Evolutionary conservation across 306 rosid species (phyloP), one percentile per base, ranked within the genome.

Genomic region (Inga leiocalycina): DNA sequence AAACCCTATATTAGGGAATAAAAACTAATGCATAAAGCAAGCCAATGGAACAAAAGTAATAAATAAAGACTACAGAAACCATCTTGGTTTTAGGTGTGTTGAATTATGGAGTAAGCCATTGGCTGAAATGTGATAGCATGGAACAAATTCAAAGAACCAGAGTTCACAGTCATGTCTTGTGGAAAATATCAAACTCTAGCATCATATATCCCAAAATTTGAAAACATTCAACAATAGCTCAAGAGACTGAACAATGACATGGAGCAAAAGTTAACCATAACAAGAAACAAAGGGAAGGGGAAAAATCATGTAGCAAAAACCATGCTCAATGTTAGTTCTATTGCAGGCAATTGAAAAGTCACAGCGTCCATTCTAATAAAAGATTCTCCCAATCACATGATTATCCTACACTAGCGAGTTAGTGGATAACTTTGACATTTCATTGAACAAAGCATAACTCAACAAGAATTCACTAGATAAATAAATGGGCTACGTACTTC

Each of bases 401-500:
- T n/a, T 32, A 35, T 75, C 56, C 52, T 24, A 24, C 62, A 68
- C 46, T 24, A 72, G 72, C 72, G 68, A 84, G 35, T 37, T 35
- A 69, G 59, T 48, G 57, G 68, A 62, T 77, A 12, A 61, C 67
- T 49, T 69, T 49, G 79, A 70, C 88, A 81, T 70, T 52, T 57
- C 56, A 73, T 59, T 41, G 11, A 59, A 80, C 81, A 76, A 48
- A 68, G 30, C 20, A 70, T 4, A 10, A 78, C 64, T 86, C 62
- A 74, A 20, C 48, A 48, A 71, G 72, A 39, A 76, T 43, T 35
- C n/a, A 79, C 80, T 19, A 56, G 11, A 46, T 48, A 86, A 51
- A 66, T 68, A 75, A 82, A 84, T 11, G 71, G 82, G 71, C 37
- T 56, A 88, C 97, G 76, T 92, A 97, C 99, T 85, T 97, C 99